Evolutionary conservation across 768 basidiomycete genomes (phyloP).

Genomic region (Pseudohyphozyma bogoriensis): DNA sequence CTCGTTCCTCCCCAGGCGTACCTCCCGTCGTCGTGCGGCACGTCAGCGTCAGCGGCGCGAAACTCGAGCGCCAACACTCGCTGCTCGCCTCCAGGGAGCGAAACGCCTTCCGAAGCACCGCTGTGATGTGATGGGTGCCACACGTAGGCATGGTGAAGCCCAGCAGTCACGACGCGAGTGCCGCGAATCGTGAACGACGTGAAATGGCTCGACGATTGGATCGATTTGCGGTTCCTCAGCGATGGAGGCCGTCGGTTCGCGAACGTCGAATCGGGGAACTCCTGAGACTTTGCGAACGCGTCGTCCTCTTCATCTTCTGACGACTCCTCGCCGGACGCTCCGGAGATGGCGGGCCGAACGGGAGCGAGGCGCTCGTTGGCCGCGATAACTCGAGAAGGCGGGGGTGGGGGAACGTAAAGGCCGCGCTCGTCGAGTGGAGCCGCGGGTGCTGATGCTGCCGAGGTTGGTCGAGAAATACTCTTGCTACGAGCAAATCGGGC

Average conservation of each 20-base stretch:
- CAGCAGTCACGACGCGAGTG: slow-evolving; percentile 36
- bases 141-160: slow-evolving; percentile 36
- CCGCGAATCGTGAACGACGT: slow-evolving; percentile 38
- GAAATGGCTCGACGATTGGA: slow-evolving; percentile 31
- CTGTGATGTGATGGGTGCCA: slow-evolving; percentile 35
- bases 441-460: background rate
- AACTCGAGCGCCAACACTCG: slow-evolving; percentile 72
- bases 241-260: slow-evolving; percentile 41
- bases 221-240: slow-evolving; percentile 35
- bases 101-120: slow-evolving; percentile 42
- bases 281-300: slow-evolving; percentile 29
- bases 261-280: slow-evolving; percentile 42
- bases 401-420: slow-evolving; percentile 22
- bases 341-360: background rate
- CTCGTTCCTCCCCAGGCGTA: slow-evolving; percentile 81
- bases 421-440: background rate
- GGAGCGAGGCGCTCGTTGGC: slow-evolving; percentile 7
- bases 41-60: slow-evolving; percentile 35
- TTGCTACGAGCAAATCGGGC: no score
- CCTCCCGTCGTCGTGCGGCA: slow-evolving; percentile 44
- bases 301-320: slow-evolving; percentile 26
- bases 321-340: background rate
- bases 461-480: no score
- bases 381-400: slow-evolving; percentile 11
- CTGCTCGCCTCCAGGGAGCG: slow-evolving; percentile 60